Conservation (phyloP, 139 green algal genomes). For the Tetradesmus lagerheimii region DNA sequence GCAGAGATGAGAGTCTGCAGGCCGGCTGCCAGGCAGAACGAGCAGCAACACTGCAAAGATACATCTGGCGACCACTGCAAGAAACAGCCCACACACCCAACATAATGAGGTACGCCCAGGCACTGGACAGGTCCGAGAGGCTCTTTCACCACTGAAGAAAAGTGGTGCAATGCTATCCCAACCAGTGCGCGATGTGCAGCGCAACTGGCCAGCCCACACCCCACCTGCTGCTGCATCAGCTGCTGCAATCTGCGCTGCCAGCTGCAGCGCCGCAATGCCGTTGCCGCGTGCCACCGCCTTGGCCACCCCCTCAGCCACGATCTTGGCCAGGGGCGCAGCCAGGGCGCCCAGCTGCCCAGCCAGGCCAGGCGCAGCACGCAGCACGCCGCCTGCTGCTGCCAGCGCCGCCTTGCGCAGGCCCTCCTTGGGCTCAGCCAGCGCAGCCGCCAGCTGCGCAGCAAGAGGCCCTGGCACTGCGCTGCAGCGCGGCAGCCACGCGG, state of each 20-base stretch:
- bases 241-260: constrained; percentile 53
- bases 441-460: constrained; percentile 24
- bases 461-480: background rate
- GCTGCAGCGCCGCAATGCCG: constrained; percentile 58
- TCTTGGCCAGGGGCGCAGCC: constrained; percentile 50
- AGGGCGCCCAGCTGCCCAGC: constrained; percentile 7
- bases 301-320: constrained; percentile 60
- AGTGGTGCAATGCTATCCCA: background rate
- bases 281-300: constrained; percentile 65
- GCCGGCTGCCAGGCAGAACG: background rate
- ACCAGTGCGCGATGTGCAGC: background rate
- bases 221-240: constrained; percentile 45
- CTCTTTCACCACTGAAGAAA: too few species aligned
- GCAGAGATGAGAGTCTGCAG: too few species aligned
- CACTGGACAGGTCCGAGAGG: too few species aligned
- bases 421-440: constrained; percentile 53
- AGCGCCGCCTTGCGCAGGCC: constrained; percentile 37
- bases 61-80: too few species aligned
- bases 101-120: background rate
- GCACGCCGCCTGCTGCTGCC: constrained; percentile 40
- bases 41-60: too few species aligned
- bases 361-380: constrained; percentile 36
- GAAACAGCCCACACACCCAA: too few species aligned
- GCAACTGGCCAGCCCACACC: background rate
- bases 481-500: constrained; percentile 62